Evolutionary conservation across 192 early-diverging fungal genomes (phyloP), one percentile per base, ranked within the genome.

Genomic region (Obelidium mucronatum): DNA sequence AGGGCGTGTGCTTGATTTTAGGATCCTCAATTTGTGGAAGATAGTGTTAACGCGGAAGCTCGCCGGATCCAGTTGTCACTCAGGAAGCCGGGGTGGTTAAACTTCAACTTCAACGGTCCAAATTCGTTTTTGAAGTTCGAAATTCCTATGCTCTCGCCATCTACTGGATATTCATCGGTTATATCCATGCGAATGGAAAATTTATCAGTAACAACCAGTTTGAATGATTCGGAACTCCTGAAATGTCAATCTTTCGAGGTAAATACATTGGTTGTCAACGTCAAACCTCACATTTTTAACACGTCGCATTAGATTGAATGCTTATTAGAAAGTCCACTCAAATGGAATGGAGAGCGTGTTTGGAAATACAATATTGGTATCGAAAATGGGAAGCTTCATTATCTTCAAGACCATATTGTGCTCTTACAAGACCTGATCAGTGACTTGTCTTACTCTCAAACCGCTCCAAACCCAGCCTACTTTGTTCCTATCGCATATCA

Each of bases 401-500:
- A 93, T 8, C 79, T 95, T 4, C 83, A 91, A 11, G 93, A 95
- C 67, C 92, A 95, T 76, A 84, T 94, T 19, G 86, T 86, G 3
- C 76, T 95, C 6, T 64, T 95, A n/a, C 88, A 91, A 74, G 93
- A 95, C 71, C 71, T 94, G 5, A 74, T 83, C 48, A 88, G 87
- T 31, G 93, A 95, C 76, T 91, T 91, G 84, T 83, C 85, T 15
- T 83, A 89, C 1, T 84, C 79, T 30, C 84, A 86, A 36, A 42
- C 85, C 1, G 78, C 80, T 19, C 24, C 66, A 1, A 70, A 77
- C 22, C 30, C 33, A 2, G 65, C 84, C 1, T 85, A 89, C 72
- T 94, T 93, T 79, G 85, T 91, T 62, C 92, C 93, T 0, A 90
- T 89, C 67, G 83, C 79, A 15, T 94, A 95, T 69, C 66, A 82